Conservation (phyloP, 176 grass and related monocot genomes). For the Triticum monococcum region DNA sequence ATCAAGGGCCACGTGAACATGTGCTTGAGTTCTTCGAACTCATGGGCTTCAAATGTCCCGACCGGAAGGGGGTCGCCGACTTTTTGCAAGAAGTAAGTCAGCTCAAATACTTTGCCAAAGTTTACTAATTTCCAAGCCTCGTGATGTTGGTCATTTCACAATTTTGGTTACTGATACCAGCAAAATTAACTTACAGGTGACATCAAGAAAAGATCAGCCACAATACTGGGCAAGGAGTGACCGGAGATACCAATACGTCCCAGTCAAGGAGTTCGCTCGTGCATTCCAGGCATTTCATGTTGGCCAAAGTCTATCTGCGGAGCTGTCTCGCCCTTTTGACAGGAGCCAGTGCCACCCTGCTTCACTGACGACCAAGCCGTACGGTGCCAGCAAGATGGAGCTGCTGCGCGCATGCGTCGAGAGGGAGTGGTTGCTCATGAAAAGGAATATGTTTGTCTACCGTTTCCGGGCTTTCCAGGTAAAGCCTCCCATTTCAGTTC, state of each 20-base stretch:
- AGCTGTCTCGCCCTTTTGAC: conserved; percentile 39
- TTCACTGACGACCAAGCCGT: conserved; percentile 42
- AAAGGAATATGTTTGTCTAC: conserved; percentile 66
- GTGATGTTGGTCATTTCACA: neutral
- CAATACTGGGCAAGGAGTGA: conserved; percentile 45
- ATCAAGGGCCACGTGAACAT: conserved; percentile 62
- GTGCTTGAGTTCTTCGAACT: conserved; percentile 70
- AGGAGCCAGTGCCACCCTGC: conserved; percentile 47
- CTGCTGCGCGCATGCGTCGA: conserved; percentile 40
- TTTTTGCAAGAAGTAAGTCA: conserved; percentile 60
- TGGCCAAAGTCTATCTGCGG: conserved; percentile 27
- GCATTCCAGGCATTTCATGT: conserved; percentile 54
- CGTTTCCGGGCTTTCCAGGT: conserved; percentile 56
- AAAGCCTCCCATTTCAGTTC: neutral
- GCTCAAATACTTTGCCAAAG: neutral
- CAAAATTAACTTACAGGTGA: conserved; percentile 39
- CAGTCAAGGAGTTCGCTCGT: conserved; percentile 52
- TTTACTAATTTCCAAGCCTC: neutral
- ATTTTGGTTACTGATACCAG: neutral
- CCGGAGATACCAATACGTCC: conserved; percentile 34
- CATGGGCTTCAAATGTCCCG: conserved; percentile 64
- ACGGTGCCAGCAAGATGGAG: conserved; percentile 48
- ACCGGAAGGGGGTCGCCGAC: conserved; percentile 62
- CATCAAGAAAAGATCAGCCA: conserved; percentile 57
- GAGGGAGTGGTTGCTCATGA: conserved; percentile 58